Percentiles rank a stretch among this genome's conserved stretches.
Conservation (phyloP, 345 rosid genomes). For the Dovyalis caffra region DNA sequence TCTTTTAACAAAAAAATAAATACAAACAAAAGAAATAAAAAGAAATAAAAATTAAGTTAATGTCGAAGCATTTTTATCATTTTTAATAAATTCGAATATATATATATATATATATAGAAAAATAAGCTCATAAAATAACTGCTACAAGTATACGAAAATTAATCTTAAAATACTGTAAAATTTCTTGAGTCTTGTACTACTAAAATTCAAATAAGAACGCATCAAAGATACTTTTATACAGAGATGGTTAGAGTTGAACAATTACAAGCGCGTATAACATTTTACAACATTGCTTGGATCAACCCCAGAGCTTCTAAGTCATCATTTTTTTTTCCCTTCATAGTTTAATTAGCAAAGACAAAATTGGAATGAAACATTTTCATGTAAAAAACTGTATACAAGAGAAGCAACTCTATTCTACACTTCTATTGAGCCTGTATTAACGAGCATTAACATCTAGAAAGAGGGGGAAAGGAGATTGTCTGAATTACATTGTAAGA, state of each 20-base stretch:
- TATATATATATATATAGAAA: too few species aligned
- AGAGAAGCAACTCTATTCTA: slow-evolving; percentile 26
- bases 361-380: slow-evolving; percentile 16
- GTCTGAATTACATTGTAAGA: slow-evolving; percentile 12
- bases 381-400: slow-evolving; percentile 16
- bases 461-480: neutral
- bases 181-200: too few species aligned
- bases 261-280: neutral
- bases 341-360: neutral
- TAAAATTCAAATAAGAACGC: too few species aligned
- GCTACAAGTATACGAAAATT: too few species aligned
- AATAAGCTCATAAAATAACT: too few species aligned
- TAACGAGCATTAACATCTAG: neutral
- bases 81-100: too few species aligned
- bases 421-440: slow-evolving; percentile 18
- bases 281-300: neutral
- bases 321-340: neutral
- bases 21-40: too few species aligned
- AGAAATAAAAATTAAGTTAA: too few species aligned
- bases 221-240: too few species aligned
- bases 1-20: too few species aligned
- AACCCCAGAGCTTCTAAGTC: neutral
- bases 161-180: too few species aligned
- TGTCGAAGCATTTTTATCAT: too few species aligned
- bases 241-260: neutral